phyloP scores from a whole-genome alignment of 129 eudicot species.

The Flaveria ramosissima region DNA sequence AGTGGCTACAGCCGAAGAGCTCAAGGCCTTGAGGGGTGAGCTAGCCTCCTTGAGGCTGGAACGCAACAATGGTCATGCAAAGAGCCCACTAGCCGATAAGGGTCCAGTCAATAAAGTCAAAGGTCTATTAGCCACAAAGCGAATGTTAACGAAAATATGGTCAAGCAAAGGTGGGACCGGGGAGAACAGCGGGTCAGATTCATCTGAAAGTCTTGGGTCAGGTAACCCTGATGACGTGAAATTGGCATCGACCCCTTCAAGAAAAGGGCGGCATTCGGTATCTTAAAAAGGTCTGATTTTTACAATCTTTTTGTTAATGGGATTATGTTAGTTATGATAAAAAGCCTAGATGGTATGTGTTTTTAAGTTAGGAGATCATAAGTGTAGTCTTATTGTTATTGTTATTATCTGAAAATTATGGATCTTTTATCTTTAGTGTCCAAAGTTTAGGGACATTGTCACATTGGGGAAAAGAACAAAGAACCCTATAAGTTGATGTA shows the following conservation, averaged over 20 bases:
- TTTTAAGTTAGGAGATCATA: slow-evolving; percentile 33
- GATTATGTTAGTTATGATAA: slow-evolving; percentile 11
- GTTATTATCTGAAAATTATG: slow-evolving; percentile 16
- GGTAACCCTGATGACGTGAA: slow-evolving; percentile 68
- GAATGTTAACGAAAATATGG: slow-evolving; percentile 73
- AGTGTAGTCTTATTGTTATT: slow-evolving; percentile 27
- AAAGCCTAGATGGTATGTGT: slow-evolving; percentile 18
- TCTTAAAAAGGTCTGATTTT: slow-evolving; percentile 40
- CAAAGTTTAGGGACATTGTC: slow-evolving; percentile 8
- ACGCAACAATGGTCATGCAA: slow-evolving; percentile 39
- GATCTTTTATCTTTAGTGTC: slow-evolving; percentile 20
- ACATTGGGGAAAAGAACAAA: slow-evolving; percentile 20
- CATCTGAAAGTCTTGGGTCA: slow-evolving; percentile 81
- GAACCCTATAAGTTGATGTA: slow-evolving; percentile 27
- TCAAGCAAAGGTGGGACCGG: slow-evolving; percentile 55
- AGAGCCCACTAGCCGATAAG: slow-evolving; percentile 46
- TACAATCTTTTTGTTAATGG: slow-evolving; percentile 22
- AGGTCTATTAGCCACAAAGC: slow-evolving; percentile 68
- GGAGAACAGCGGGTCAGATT: slow-evolving; percentile 93
- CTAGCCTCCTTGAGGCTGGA: slow-evolving; percentile 72
- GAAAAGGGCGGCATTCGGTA: slow-evolving; percentile 78
- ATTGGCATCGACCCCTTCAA: slow-evolving; percentile 50
- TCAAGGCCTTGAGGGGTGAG: slow-evolving; percentile 77
- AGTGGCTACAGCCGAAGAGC: slow-evolving; percentile 83
- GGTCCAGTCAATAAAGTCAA: slow-evolving; percentile 64